Percentiles rank a stretch among this genome's conserved stretches.
Evolutionary conservation across 2,329 filamentous ascomycete species (phyloP).

Genomic region (Colletotrichum acutatum): DNA sequence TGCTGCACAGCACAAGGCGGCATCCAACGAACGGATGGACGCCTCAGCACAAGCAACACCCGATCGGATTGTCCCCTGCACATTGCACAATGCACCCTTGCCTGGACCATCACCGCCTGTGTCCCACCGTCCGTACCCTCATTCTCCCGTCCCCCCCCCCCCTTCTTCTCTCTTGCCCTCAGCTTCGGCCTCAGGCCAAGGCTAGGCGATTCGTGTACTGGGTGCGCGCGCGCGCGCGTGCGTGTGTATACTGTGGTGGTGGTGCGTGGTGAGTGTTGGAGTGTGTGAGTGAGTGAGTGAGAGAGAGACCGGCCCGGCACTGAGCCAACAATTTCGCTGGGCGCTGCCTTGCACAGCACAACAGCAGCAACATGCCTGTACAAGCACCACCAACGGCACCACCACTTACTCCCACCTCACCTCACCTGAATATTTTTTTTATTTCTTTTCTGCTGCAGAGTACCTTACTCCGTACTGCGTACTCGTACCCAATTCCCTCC

Average conservation of each 20-base stretch:
- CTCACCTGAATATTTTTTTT: neutral
- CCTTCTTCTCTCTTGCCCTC: neutral
- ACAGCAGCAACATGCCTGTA: neutral
- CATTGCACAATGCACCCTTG: slow-evolving; percentile 8
- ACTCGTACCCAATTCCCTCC: neutral
- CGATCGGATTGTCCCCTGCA: neutral
- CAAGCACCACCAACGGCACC: neutral
- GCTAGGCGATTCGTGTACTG: slow-evolving; percentile 4
- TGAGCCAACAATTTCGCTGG: slow-evolving; percentile 20
- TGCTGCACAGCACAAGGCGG: slow-evolving; percentile 6
- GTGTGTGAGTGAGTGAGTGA: neutral
- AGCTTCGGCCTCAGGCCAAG: slow-evolving; percentile 16
- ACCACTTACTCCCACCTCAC: no score
- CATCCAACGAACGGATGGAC: slow-evolving; percentile 4
- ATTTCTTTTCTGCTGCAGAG: neutral
- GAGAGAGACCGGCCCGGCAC: slow-evolving; percentile 25
- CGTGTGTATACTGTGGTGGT: neutral
- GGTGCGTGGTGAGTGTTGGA: no score
- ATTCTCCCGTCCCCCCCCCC: no score
- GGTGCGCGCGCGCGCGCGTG: neutral
- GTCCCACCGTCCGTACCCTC: neutral
- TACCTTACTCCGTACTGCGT: no score
- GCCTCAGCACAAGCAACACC: slow-evolving; percentile 16
- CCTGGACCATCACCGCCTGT: neutral
- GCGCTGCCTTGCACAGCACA: neutral